Conservation (phyloP, 139 green algal genomes). For the Ettlia oleoabundans region DNA sequence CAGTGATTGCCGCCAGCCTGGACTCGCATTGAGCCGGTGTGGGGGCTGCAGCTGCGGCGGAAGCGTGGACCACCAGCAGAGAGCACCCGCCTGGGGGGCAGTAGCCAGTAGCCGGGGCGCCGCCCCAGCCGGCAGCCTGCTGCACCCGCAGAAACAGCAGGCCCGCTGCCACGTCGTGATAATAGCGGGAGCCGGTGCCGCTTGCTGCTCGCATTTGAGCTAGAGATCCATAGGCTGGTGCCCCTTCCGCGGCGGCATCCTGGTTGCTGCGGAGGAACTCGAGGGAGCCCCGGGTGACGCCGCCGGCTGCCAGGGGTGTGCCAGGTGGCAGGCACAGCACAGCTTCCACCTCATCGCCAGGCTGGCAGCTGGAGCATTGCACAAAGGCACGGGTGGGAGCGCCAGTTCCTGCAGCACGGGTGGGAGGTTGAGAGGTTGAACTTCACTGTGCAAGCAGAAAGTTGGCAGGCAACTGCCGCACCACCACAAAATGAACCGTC, state of each 20-base stretch:
- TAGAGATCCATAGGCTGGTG: neutral
- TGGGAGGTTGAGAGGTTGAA: neutral
- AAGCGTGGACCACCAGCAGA: neutral
- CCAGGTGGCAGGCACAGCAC: neutral
- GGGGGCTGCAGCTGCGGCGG: neutral
- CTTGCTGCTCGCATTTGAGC: neutral
- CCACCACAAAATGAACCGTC: no score
- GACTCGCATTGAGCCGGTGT: neutral
- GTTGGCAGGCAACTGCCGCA: no score
- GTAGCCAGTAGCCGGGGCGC: neutral
- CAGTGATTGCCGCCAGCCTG: neutral
- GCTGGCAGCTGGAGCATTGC: slow-evolving; percentile 3
- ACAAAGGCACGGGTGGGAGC: neutral
- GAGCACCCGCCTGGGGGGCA: slow-evolving; percentile 14
- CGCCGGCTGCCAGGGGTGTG: neutral
- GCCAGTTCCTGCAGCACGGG: neutral
- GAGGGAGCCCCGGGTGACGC: neutral
- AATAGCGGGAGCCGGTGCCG: neutral
- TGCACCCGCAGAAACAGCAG: slow-evolving; percentile 3
- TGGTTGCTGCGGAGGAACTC: neutral
- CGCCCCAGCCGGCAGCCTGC: slow-evolving; percentile 5
- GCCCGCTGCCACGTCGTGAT: neutral
- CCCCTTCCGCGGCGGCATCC: neutral
- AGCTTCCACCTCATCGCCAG: neutral
- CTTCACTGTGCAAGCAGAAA: neutral